Evolutionary conservation across 495 filamentous ascomycete species (phyloP), one percentile per base, ranked within the genome.

Genomic region (Tuber umbilicatum): DNA sequence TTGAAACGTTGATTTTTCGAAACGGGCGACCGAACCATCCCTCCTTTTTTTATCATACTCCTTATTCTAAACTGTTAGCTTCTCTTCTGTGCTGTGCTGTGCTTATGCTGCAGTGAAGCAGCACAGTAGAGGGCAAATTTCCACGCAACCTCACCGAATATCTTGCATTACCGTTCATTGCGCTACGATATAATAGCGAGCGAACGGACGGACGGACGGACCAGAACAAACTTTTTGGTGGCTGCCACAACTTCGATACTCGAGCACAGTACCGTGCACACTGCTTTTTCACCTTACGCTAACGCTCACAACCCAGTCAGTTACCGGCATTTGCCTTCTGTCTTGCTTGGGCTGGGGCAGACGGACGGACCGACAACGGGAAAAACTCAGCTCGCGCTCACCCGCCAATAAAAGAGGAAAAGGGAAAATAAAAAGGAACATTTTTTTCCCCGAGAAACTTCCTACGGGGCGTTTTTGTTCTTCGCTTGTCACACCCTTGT

Each of bases 31-130:
- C 47, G 23, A n/a, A 2, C 47, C 50, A 14, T 27, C 31, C 50
- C n/a, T 35, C 27, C 40, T 73, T 47, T 68, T 38, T 75, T 27
- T 50, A 38, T 40, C 69, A 35, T 43, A 16, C n/a, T 73, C n/a
- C 47, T 23, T n/a, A 45, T 60, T 60, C 17, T 7, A 16, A 35
- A 16, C 27, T 12, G 27, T 31, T 35, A 19, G 55, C 3, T 64
- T 35, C 16, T 12, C 2, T 35, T 35, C 55, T 64, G 55, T 64
- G 55, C 50, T 64, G 55, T 64, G 27, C 7, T 64, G 55, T 64
- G 55, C 55, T 64, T 64, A 64, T 27, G 55, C 27, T 35, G 27
- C 55, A 31, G n/a, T 27, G 2, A 27, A 60, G 50, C n/a, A 60
- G 10, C 50, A 2, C n/a, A 27, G 27, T 64, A 16, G 27, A 64